These are phyloP conservation scores for Stereocaulon alpinum DNA, from an alignment of 495 filamentous ascomycete genomes.

Conservation along the genomic window DNA sequence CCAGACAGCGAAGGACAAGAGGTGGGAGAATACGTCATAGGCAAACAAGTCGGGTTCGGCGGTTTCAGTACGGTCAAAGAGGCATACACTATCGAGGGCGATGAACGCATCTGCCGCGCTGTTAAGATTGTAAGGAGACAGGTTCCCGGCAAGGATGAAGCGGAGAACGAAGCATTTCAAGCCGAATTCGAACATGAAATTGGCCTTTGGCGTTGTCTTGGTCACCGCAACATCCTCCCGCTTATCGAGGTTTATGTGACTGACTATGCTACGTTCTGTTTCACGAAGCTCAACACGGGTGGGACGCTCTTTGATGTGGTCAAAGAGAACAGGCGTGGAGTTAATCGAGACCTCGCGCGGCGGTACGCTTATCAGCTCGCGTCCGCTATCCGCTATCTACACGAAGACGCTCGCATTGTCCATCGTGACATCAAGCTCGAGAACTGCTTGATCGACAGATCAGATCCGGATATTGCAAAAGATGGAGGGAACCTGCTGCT, in stretches of 20 bases:
- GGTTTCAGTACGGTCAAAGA: slow-evolving; percentile 67
- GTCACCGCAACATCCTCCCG: slow-evolving; percentile 53
- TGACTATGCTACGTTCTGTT: slow-evolving; percentile 63
- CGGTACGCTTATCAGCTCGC: slow-evolving; percentile 60
- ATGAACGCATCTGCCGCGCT: slow-evolving; percentile 43
- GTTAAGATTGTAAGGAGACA: slow-evolving; percentile 67
- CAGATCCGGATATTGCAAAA: slow-evolving; percentile 32
- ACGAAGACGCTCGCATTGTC: slow-evolving; percentile 60
- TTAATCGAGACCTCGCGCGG: slow-evolving; percentile 43
- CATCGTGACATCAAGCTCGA: slow-evolving; percentile 71
- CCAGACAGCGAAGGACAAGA: slow-evolving; percentile 67
- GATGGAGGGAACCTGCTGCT: slow-evolving; percentile 53
- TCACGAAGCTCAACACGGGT: slow-evolving; percentile 56
- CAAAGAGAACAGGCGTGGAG: slow-evolving; percentile 46
- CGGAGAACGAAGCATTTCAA: slow-evolving; percentile 59
- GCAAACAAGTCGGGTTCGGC: slow-evolving; percentile 58
- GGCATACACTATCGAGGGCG: slow-evolving; percentile 53
- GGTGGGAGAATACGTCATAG: slow-evolving; percentile 65
- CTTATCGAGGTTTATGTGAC: slow-evolving; percentile 61
- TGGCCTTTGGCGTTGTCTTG: slow-evolving; percentile 58
- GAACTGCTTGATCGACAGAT: slow-evolving; percentile 59
- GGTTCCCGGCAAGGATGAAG: slow-evolving; percentile 42
- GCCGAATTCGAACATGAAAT: slow-evolving; percentile 69
- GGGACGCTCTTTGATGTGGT: slow-evolving; percentile 65
- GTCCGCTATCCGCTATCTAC: slow-evolving; percentile 59